Percentiles rank a stretch among this genome's conserved stretches.
Evolutionary conservation across 2,329 filamentous ascomycete species (phyloP).

Genomic region (Colletotrichum chrysophilum): DNA sequence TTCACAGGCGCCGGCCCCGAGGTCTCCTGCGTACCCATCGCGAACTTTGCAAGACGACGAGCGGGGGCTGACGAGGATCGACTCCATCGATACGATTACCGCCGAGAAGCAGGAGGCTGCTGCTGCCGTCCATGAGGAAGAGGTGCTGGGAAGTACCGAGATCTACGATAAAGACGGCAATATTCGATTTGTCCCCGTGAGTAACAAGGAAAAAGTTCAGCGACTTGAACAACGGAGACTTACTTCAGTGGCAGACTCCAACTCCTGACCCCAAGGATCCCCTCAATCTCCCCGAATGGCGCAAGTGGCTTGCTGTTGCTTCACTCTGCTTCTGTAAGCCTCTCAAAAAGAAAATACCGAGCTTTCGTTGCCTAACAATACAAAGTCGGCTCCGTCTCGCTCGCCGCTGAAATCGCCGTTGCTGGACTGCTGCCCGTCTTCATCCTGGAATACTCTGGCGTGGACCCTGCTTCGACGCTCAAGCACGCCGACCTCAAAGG

Average conservation of each 20-base stretch:
- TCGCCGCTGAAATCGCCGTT: slow-evolving; percentile 29
- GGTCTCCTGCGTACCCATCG: background rate
- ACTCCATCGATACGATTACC: background rate
- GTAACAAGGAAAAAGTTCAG: background rate
- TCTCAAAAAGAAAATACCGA: background rate
- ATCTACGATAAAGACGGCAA: slow-evolving; percentile 16
- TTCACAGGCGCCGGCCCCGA: background rate
- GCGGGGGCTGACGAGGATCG: background rate
- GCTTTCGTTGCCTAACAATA: background rate
- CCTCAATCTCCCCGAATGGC: slow-evolving; percentile 29
- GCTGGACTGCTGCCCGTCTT: slow-evolving; percentile 34
- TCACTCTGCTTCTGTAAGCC: slow-evolving; percentile 29
- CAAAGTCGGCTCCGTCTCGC: slow-evolving; percentile 30
- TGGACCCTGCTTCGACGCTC: slow-evolving; percentile 27
- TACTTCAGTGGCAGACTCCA: slow-evolving; percentile 19
- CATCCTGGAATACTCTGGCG: slow-evolving; percentile 34
- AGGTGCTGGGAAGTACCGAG: slow-evolving; percentile 18
- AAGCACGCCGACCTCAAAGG: slow-evolving; percentile 21
- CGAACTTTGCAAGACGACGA: background rate
- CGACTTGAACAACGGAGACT: background rate
- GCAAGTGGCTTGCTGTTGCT: slow-evolving; percentile 31
- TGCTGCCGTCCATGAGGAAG: background rate
- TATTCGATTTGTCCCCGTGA: slow-evolving; percentile 19
- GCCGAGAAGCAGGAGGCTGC: background rate
- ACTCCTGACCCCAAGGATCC: slow-evolving; percentile 33